Conservation (phyloP, 1,284 basidiomycete species). For the Trametes hirsuta region DNA sequence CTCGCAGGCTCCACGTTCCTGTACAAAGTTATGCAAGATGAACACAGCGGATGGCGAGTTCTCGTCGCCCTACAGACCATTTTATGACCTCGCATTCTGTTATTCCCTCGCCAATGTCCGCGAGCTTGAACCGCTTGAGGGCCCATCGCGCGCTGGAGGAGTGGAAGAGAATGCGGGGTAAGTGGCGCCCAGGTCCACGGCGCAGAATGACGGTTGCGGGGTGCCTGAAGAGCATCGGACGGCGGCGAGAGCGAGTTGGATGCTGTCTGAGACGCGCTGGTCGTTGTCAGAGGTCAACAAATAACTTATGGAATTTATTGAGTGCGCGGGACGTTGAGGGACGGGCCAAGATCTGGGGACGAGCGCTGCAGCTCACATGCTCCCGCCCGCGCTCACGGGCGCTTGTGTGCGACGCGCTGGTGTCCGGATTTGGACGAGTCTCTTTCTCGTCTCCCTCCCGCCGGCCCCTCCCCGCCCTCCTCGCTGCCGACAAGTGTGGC, state of each 20-base stretch:
- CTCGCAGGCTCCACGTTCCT: constrained; percentile 66
- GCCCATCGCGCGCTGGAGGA: constrained; percentile 49
- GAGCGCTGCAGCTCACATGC: constrained; percentile 2
- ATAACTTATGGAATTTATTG: constrained; percentile 2
- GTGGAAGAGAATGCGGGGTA: constrained; percentile 44
- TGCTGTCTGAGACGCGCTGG: neutral
- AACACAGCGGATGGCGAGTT: neutral
- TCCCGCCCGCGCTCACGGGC: neutral
- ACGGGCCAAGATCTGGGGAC: constrained; percentile 12
- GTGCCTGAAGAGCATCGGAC: constrained; percentile 17
- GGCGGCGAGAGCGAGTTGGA: neutral
- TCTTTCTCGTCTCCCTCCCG: neutral
- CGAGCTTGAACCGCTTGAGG: constrained; percentile 82
- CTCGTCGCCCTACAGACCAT: constrained; percentile 57
- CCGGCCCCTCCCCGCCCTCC: neutral
- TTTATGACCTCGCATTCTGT: constrained; percentile 90
- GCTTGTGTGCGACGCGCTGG: constrained; percentile 6
- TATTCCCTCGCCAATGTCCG: constrained; percentile 93
- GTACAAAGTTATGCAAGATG: neutral
- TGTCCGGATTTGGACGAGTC: neutral
- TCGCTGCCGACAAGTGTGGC: neutral
- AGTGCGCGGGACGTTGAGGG: neutral
- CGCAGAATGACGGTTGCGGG: constrained; percentile 1
- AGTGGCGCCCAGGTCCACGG: neutral
- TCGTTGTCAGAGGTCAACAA: constrained; percentile 3